A percentile compares a stretch with the other conserved stretches of the same genome.
Conservation (phyloP, 805 yeast species). For the Saturnispora zaruensis region DNA sequence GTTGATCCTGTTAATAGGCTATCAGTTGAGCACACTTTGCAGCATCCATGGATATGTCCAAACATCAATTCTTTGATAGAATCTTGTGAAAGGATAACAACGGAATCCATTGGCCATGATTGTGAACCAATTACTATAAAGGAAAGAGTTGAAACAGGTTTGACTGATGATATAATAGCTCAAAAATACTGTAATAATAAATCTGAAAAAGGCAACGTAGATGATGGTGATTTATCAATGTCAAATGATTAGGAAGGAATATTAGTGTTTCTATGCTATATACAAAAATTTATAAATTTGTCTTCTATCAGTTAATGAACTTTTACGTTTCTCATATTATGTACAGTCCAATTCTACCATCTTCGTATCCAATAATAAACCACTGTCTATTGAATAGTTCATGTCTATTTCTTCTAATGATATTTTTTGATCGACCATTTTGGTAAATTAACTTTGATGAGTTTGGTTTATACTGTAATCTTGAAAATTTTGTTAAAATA, state of each 20-base stretch:
- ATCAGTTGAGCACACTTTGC: slow-evolving; percentile 31
- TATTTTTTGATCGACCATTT: slow-evolving; percentile 29
- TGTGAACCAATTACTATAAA: slow-evolving; percentile 23
- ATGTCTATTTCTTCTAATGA: slow-evolving; percentile 25
- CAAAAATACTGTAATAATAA: slow-evolving; percentile 10
- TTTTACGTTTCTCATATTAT: background rate
- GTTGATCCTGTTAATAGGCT: slow-evolving; percentile 41
- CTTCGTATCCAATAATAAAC: slow-evolving; percentile 28
- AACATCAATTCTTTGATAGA: background rate
- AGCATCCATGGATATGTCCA: slow-evolving; percentile 37
- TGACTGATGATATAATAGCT: slow-evolving; percentile 20
- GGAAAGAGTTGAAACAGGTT: slow-evolving; percentile 20
- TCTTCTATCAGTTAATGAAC: background rate
- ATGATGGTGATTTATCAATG: slow-evolving; percentile 9
- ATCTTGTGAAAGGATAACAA: background rate
- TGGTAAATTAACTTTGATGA: slow-evolving; percentile 12
- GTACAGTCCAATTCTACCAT: slow-evolving; percentile 27
- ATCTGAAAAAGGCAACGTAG: background rate
- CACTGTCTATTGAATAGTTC: slow-evolving; percentile 18
- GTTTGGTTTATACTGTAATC: slow-evolving; percentile 16
- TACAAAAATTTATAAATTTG: background rate
- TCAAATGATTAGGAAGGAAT: background rate
- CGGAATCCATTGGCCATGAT: slow-evolving; percentile 16
- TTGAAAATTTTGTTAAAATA: slow-evolving; percentile 13
- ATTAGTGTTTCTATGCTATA: background rate